Evolutionary conservation across 441 rosid species (phyloP).

Genomic region (Adansonia rubrostipa): DNA sequence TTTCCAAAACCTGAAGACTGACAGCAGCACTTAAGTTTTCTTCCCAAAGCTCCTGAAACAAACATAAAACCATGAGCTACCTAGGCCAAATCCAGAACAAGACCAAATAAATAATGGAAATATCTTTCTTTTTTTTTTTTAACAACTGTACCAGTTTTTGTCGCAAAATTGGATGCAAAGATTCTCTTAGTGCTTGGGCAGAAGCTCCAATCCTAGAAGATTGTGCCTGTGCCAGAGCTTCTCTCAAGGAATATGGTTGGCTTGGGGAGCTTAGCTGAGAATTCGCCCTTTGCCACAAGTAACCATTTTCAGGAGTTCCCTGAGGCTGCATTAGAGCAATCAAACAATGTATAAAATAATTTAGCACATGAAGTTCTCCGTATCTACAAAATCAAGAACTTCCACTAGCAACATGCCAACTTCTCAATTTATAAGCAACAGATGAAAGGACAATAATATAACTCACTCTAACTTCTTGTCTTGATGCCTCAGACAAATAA

Average conservation of each 20-base stretch:
- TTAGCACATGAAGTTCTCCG: slow-evolving; percentile 26
- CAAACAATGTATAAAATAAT: slow-evolving; percentile 24
- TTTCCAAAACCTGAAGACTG: slow-evolving; percentile 98
- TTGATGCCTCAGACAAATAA: slow-evolving; percentile 96
- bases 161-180: slow-evolving; percentile 94
- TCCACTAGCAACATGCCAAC: neutral
- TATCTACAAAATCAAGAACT: slow-evolving; percentile 10
- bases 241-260: slow-evolving; percentile 98
- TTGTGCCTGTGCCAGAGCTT: slow-evolving; percentile 99
- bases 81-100: slow-evolving; percentile 23
- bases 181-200: slow-evolving; percentile 96
- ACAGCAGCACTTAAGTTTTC: slow-evolving; percentile 98
- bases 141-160: slow-evolving; percentile 78
- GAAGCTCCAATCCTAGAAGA: slow-evolving; percentile 99
- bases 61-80: slow-evolving; percentile 37
- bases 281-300: slow-evolving; percentile 96
- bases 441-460: slow-evolving; percentile 23
- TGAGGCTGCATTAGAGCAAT: slow-evolving; percentile 64
- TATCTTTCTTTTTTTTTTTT: neutral
- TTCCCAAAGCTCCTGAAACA: slow-evolving; percentile 97
- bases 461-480: slow-evolving; percentile 97
- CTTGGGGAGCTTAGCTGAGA: slow-evolving; percentile 99
- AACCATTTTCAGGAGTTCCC: slow-evolving; percentile 96
- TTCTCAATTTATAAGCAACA: slow-evolving; percentile 20
- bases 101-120: slow-evolving; percentile 14